Evolutionary conservation across 139 green algal species (phyloP).

Genomic region (Tetraselmis chui): DNA sequence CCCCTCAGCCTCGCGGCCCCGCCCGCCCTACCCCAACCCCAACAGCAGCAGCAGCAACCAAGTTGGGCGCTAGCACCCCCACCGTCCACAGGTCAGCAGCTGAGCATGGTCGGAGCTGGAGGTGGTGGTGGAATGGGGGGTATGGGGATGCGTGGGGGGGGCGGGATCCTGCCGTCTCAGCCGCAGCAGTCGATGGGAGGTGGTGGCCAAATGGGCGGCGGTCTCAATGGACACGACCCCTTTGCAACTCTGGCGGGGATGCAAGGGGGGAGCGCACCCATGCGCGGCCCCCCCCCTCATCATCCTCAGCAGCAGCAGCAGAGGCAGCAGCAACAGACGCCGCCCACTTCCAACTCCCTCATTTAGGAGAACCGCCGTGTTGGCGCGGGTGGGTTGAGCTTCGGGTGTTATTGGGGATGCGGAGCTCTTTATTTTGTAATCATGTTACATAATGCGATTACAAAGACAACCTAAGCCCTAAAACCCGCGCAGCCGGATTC

Average conservation of each 20-base stretch:
- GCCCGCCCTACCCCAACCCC: not conserved
- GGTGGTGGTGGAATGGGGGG: not conserved
- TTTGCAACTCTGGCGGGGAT: not conserved
- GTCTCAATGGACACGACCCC: not conserved
- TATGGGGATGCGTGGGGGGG: too few species aligned
- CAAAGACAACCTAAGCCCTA: too few species aligned
- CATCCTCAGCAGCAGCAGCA: not conserved
- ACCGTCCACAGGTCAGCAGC: not conserved
- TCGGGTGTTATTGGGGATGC: too few species aligned
- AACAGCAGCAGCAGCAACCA: not conserved
- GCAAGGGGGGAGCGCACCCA: not conserved
- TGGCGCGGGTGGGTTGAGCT: too few species aligned
- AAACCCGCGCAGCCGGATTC: too few species aligned
- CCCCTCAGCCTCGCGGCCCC: not conserved
- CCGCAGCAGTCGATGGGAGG: not conserved
- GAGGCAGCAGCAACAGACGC: too few species aligned
- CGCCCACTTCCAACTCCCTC: not conserved
- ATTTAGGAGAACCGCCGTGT: too few species aligned
- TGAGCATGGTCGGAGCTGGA: not conserved
- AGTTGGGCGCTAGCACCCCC: too few species aligned
- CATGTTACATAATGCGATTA: too few species aligned
- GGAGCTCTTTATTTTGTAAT: too few species aligned
- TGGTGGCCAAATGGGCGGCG: not conserved
- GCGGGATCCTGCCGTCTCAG: not conserved
- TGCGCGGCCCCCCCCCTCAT: not conserved